Base-by-base conservation (phyloP, 2,329 filamentous ascomycete species). In the Leptoxyphium fumago region DNA sequence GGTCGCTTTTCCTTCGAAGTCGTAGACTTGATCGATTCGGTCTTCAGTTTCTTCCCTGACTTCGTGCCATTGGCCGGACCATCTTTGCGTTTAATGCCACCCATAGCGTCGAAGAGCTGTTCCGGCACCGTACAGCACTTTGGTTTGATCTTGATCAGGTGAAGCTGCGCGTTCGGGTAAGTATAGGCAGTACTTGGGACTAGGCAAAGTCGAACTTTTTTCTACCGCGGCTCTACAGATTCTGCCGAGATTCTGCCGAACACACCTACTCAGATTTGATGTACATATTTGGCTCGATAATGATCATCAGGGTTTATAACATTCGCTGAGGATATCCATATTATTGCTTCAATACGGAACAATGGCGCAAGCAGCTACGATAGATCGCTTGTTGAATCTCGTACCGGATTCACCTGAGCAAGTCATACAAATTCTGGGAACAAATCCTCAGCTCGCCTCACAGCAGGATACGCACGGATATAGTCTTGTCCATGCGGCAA, bases 401-500 rank as follows among this genome's bases (percentile, higher is more conserved):
- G 89, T 88, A 36, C 84, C 89, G 47, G 89, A 94, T 62, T 82
- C 86, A 57, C 82, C 82, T 42, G 67, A 77, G 38, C 71, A 75
- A 39, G 77, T 98, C 44, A 70, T 94, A 48, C 70, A 78, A 46
- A 77, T 88, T 52, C 78, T 98, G 43, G 75, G 76, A 50, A 69
- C 78, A 48, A 75, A 86, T 52, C 84, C 86, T 29, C 65, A 75
- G n/a, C 70, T 94, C 43, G 89, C 91, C 43, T 75, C 79, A 2
- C 68, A 74, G 43, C 85, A 94, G 66, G 91, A 98, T 63, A 78
- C 82, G 47, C 83, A 95, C 58, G 91, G 91, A 56, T 98, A 98
- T 68, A 94, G 87, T 40, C 77, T 96, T 21, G 70, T 96, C 41
- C 91, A 98, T 64, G 91, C 91, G 43, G 86, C 89, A 13, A 81